These are phyloP conservation scores for Aquilaria agallochum DNA, from an alignment of 441 rosid genomes.

Conservation along the genomic window DNA sequence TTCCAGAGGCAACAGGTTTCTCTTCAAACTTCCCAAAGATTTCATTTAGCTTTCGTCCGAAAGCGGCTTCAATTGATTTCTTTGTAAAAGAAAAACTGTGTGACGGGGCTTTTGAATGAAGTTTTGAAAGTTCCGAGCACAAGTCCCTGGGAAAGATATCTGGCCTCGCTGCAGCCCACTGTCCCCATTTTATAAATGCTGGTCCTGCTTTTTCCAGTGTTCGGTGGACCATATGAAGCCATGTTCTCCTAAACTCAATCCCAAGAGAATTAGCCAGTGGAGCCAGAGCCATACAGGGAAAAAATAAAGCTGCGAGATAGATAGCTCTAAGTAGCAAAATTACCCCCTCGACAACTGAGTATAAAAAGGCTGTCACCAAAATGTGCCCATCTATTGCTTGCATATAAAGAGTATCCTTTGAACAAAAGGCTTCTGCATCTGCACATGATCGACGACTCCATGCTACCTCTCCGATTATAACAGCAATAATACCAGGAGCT, in stretches of 20 bases:
- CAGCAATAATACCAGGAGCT: constrained; percentile 36
- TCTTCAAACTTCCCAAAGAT: constrained; percentile 57
- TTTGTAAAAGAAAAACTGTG: constrained; percentile 57
- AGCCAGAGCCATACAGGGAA: constrained; percentile 46
- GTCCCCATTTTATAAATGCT: constrained; percentile 68
- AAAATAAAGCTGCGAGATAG: constrained; percentile 36
- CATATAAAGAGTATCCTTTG: constrained; percentile 27
- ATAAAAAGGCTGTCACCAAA: constrained; percentile 30
- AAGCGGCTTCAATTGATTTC: constrained; percentile 45
- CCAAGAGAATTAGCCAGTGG: constrained; percentile 39
- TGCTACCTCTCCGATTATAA: constrained; percentile 35
- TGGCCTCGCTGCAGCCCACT: constrained; percentile 63
- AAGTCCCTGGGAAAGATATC: constrained; percentile 54
- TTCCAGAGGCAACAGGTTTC: constrained; percentile 57
- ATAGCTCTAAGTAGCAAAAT: constrained; percentile 41
- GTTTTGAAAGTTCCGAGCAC: constrained; percentile 50
- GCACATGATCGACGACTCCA: constrained; percentile 29
- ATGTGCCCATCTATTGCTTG: constrained; percentile 34
- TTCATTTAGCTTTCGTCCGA: constrained; percentile 49
- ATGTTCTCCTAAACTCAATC: constrained; percentile 28
- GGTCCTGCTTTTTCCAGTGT: constrained; percentile 61
- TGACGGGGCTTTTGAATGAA: constrained; percentile 59
- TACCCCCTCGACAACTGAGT: constrained; percentile 33
- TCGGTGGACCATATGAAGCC: constrained; percentile 41
- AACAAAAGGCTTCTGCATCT: constrained; percentile 24